Conservation (phyloP, 2,329 filamentous ascomycete genomes). For the Pseudopyricularia javanii region DNA sequence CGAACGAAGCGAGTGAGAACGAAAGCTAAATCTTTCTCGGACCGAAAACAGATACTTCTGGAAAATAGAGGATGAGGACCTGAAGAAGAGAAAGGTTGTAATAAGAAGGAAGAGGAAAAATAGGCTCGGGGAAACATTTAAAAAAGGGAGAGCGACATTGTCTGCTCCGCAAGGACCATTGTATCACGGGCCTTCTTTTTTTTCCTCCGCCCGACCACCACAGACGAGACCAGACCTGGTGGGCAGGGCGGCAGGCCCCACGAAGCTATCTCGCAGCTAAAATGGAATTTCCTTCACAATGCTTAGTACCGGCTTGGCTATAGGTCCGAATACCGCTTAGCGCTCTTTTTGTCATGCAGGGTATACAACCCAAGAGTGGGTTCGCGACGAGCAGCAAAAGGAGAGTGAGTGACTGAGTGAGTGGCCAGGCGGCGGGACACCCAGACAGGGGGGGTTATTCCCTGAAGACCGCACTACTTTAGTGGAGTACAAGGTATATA, state of each 20-base stretch:
- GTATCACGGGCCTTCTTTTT: too few species aligned
- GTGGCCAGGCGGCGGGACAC: too few species aligned
- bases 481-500: too few species aligned
- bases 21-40: not conserved
- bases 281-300: not conserved
- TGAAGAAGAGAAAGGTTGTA: not conserved
- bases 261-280: not conserved
- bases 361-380: not conserved
- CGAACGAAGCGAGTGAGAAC: not conserved
- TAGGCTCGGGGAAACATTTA: not conserved
- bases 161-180: not conserved
- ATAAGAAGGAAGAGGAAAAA: not conserved
- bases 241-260: not conserved
- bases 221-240: too few species aligned
- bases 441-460: too few species aligned
- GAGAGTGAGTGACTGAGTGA: not conserved
- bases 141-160: not conserved
- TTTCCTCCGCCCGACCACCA: too few species aligned
- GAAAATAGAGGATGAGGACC: not conserved
- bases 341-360: not conserved
- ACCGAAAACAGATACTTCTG: not conserved
- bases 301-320: not conserved
- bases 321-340: not conserved
- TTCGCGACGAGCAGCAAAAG: not conserved
- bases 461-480: too few species aligned